phyloP scores from a whole-genome alignment of 106 monocot genomes.

The Dactylorhiza incarnata region DNA sequence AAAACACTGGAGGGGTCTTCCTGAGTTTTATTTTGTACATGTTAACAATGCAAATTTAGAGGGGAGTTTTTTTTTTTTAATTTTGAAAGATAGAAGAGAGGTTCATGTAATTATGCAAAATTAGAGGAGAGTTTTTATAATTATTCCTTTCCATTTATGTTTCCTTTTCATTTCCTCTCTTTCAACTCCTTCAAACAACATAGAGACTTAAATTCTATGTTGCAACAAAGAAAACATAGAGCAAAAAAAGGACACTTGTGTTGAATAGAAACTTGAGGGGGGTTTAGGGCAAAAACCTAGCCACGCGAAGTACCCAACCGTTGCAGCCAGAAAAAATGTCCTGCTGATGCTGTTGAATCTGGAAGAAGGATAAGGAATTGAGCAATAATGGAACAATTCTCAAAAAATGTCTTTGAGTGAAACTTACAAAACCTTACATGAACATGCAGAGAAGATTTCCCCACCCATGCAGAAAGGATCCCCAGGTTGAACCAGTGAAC shows the following conservation, averaged over 20 bases:
- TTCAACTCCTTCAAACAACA: not conserved
- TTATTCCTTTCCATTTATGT: no score
- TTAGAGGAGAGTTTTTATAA: no score
- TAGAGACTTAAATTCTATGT: not conserved
- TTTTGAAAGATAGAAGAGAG: no score
- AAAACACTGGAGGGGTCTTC: no score
- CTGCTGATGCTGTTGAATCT: conserved; percentile 56
- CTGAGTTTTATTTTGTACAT: no score
- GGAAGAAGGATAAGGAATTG: not conserved
- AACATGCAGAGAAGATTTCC: conserved; percentile 71
- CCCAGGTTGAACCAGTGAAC: conserved; percentile 76
- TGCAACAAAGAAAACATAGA: not conserved
- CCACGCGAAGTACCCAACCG: conserved; percentile 47
- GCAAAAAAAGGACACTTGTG: not conserved
- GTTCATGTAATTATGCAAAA: no score
- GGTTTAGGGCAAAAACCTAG: conserved; percentile 31
- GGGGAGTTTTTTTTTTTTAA: no score
- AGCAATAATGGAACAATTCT: not conserved
- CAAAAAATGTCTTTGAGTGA: not conserved
- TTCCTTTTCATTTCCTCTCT: no score
- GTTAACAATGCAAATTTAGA: no score
- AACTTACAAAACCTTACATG: conserved; percentile 31
- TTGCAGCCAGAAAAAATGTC: conserved; percentile 49
- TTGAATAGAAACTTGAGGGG: conserved; percentile 7
- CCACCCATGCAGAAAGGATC: conserved; percentile 57